Conservation (phyloP, 352 stramenopile species). For the Globisporangium acanthophoron region DNA sequence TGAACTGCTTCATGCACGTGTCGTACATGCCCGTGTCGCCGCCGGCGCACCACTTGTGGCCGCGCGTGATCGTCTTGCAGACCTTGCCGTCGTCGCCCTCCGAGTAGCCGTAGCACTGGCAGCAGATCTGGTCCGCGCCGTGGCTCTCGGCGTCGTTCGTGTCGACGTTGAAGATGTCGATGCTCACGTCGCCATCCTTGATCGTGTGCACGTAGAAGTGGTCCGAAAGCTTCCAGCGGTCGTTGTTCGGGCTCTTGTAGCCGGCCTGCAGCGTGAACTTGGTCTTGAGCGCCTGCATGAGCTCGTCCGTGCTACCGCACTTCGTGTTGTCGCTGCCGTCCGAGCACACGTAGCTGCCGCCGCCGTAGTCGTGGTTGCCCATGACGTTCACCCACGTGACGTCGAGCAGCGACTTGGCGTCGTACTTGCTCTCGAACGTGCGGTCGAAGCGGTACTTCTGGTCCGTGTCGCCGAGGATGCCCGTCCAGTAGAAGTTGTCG, state of each 20-base stretch:
- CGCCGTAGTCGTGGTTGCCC: conserved; percentile 71
- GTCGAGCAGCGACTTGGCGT: conserved; percentile 33
- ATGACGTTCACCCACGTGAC: conserved; percentile 62
- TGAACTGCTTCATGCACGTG: conserved; percentile 62
- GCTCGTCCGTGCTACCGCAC: conserved; percentile 7
- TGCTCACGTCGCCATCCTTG: conserved; percentile 22
- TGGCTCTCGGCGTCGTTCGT: conserved; percentile 46
- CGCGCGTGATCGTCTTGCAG: conserved; percentile 49
- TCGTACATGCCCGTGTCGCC: conserved; percentile 58
- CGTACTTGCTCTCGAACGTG: conserved; percentile 58
- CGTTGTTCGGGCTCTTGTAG: conserved; percentile 41
- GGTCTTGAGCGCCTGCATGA: conserved; percentile 11
- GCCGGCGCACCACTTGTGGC: conserved; percentile 47
- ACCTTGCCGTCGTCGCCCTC: conserved; percentile 29
- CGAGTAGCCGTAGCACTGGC: conserved; percentile 79
- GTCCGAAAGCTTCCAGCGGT: conserved; percentile 41
- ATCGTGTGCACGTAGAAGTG: conserved; percentile 40
- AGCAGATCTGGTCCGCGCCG: conserved; percentile 69
- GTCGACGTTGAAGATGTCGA: conserved; percentile 53
- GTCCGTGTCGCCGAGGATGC: conserved; percentile 35
- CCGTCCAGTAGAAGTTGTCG: conserved; percentile 70
- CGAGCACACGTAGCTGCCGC: conserved; percentile 50
- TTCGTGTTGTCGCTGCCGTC: conserved; percentile 7
- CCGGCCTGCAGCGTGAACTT: conserved; percentile 18
- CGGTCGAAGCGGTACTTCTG: conserved; percentile 42